Evolutionary conservation across 768 basidiomycete genomes (phyloP).

Genomic region (Guyanaporus albipodus): DNA sequence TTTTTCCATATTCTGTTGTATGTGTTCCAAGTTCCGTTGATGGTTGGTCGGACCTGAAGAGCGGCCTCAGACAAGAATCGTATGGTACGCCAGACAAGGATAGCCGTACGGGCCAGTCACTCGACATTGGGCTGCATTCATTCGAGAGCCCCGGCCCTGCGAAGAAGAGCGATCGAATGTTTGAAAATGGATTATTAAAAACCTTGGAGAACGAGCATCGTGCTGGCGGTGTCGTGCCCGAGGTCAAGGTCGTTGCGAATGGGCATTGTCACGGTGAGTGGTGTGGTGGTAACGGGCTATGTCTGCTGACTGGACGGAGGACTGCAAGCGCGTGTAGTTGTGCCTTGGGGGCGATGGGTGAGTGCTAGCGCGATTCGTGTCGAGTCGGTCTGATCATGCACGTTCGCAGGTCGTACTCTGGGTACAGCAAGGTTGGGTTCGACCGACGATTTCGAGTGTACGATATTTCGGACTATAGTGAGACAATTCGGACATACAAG

Average conservation of each 20-base stretch:
- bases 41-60: neutral
- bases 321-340: conserved; percentile 86
- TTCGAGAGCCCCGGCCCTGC: conserved; percentile 59
- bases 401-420: conserved; percentile 65
- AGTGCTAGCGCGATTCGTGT: conserved; percentile 29
- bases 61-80: conserved; percentile 58
- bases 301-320: conserved; percentile 53
- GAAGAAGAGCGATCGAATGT: conserved; percentile 76
- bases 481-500: conserved; percentile 88
- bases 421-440: conserved; percentile 79
- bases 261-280: conserved; percentile 83
- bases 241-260: conserved; percentile 87
- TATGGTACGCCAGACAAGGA: conserved; percentile 69
- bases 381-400: neutral
- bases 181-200: conserved; percentile 72
- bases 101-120: conserved; percentile 49
- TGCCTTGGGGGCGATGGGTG: conserved; percentile 88
- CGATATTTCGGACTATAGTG: conserved; percentile 84
- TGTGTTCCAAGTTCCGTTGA: conserved; percentile 18
- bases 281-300: neutral
- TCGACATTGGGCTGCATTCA: conserved; percentile 67
- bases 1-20: conserved; percentile 98
- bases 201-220: conserved; percentile 69
- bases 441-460: conserved; percentile 90
- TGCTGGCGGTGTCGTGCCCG: conserved; percentile 44